Base-by-base conservation (phyloP, 1,284 basidiomycete genomes). In the Schizophyllum amplum region DNA sequence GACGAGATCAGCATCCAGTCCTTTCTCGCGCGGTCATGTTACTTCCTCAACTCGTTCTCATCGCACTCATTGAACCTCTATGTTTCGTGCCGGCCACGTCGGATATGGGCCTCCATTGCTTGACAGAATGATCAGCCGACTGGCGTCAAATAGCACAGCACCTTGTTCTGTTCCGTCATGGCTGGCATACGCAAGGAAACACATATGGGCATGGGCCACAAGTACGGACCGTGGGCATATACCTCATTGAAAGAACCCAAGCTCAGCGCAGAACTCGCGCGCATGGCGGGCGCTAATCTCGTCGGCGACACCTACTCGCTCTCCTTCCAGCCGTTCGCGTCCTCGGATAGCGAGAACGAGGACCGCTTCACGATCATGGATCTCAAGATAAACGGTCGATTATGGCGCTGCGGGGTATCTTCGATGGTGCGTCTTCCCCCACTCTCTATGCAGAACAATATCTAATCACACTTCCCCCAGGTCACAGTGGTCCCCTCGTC, bases 361-460 rank as follows among this genome's bases (percentile, higher is more conserved):
- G 70, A 72, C 56, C 64, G 70, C 2, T 66, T 63, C 53, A 58
- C 64, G 11, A 65, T 69, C 33, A 60, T 65, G 20, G 64, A 67
- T 15, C 67, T 64, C 64, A 47, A 56, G 4, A 53, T 70, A 21
- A 21, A 57, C 4, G 61, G 57, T 11, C 64, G 63, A 4, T 53
- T 22, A 2, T 72, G 70, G 70, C 59, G 55, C 2, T 71, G 46
- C 60, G 62, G 4, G 70, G 64, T 2, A 63, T 71, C 21, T 71
- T 69, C 59, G 70, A 72, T 49, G 70, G 48, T 50, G 48, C 20
- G 48, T 50, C 20, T 50, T 50, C 48, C 21, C 21, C 48, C 24
- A 13, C 48, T 50, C 21, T 13, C 22, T 20, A 50, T 13, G 33
- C 11, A 13, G 13, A 42, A 17, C 33, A 13, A 17, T 13, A 22